phyloP scores from a whole-genome alignment of 805 yeast genomes.

The Starmerella powellii region DNA sequence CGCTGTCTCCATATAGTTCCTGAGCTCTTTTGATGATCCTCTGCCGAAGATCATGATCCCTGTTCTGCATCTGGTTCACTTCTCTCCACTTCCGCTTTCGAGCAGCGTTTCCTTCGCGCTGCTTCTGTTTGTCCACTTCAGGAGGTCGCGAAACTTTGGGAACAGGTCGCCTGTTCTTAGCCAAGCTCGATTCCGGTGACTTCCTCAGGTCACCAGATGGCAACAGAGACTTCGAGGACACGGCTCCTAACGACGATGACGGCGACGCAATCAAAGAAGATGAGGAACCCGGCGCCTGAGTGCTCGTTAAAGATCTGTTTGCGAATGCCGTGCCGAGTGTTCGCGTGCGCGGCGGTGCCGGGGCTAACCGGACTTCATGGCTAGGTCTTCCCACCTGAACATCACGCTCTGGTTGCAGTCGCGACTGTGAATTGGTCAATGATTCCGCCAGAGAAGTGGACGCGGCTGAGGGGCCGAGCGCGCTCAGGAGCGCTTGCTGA shows the following conservation, averaged over 20 bases:
- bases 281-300: not conserved
- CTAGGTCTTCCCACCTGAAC: too few relatives aligned
- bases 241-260: too few relatives aligned
- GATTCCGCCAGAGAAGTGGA: slow-evolving; percentile 15
- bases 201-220: not conserved
- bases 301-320: too few relatives aligned
- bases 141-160: slow-evolving; percentile 15
- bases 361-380: too few relatives aligned
- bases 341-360: too few relatives aligned
- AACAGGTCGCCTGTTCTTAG: slow-evolving; percentile 1
- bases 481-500: slow-evolving; percentile 23
- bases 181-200: not conserved
- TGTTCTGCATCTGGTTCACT: slow-evolving; percentile 64
- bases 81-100: slow-evolving; percentile 78
- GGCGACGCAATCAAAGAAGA: not conserved
- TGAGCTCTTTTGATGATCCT: slow-evolving; percentile 66
- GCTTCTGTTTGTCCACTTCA: slow-evolving; percentile 39
- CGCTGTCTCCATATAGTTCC: slow-evolving; percentile 49
- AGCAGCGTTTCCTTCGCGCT: slow-evolving; percentile 57
- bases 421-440: not conserved
- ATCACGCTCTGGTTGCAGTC: too few relatives aligned
- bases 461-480: slow-evolving; percentile 13
- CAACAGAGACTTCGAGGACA: too few relatives aligned
- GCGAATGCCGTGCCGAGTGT: too few relatives aligned
- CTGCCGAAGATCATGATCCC: slow-evolving; percentile 75